Conservation (phyloP, 2,329 filamentous ascomycete species). For the Penicillium decumbens region DNA sequence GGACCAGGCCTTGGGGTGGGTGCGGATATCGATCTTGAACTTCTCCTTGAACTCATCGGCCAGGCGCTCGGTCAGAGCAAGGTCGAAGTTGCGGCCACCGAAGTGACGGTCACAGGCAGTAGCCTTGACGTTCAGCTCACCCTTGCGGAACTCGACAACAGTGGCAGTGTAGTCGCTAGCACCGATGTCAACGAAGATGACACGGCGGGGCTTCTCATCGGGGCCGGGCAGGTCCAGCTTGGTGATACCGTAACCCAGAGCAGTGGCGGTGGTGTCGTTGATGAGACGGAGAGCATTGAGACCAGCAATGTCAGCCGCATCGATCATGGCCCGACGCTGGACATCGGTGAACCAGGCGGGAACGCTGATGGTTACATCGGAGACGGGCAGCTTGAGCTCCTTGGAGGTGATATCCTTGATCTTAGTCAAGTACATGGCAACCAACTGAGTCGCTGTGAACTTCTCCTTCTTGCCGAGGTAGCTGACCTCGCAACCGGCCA, state of each 20-base stretch:
- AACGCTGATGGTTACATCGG: slow-evolving; percentile 88
- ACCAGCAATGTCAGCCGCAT: slow-evolving; percentile 88
- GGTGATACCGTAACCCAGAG: slow-evolving; percentile 95
- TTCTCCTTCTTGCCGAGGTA: slow-evolving; percentile 93
- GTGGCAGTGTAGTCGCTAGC: slow-evolving; percentile 94
- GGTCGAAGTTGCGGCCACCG: slow-evolving; percentile 95
- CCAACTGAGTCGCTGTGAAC: slow-evolving; percentile 90
- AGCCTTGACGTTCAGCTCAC: slow-evolving; percentile 87
- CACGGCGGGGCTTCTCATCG: slow-evolving; percentile 87
- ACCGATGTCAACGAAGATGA: slow-evolving; percentile 90
- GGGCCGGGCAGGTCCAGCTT: slow-evolving; percentile 84
- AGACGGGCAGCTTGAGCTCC: slow-evolving; percentile 86
- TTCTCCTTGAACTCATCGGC: slow-evolving; percentile 94
- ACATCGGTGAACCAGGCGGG: slow-evolving; percentile 96
- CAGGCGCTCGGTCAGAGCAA: slow-evolving; percentile 90
- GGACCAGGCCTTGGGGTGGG: slow-evolving; percentile 81
- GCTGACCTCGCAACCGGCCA: slow-evolving; percentile 88
- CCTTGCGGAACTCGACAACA: slow-evolving; percentile 94
- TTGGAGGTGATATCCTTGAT: slow-evolving; percentile 80
- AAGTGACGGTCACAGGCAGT: slow-evolving; percentile 94
- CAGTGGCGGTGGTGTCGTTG: slow-evolving; percentile 96
- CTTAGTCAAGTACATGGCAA: slow-evolving; percentile 93
- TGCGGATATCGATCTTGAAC: slow-evolving; percentile 92
- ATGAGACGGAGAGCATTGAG: slow-evolving; percentile 89
- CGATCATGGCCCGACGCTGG: slow-evolving; percentile 82